Evolutionary conservation across 2,329 filamentous ascomycete genomes (phyloP).

Genomic region (Ophiostoma himal-ulmi): DNA sequence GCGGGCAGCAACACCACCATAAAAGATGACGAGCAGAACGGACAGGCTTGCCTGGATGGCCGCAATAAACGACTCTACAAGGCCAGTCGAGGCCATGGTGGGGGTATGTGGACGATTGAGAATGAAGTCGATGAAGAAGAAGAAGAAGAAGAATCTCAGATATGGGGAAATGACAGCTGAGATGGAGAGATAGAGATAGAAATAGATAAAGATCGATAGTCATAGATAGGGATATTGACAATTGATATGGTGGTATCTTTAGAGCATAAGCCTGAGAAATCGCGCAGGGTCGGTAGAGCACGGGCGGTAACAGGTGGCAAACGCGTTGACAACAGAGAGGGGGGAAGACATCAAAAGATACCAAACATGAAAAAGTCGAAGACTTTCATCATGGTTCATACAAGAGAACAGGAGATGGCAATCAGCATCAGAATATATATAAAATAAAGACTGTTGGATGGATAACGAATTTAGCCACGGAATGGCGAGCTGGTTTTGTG

Average conservation of each 20-base stretch:
- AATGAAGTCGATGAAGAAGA: neutral
- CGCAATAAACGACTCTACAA: constrained; percentile 38
- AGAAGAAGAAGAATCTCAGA: neutral
- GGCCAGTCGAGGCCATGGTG: constrained; percentile 28
- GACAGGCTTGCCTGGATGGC: constrained; percentile 44
- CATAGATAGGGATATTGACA: neutral
- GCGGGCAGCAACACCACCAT: constrained; percentile 39
- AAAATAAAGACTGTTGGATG: neutral
- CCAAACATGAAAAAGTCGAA: neutral
- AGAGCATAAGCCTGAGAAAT: neutral
- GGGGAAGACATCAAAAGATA: neutral
- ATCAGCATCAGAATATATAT: neutral
- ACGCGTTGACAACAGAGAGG: neutral
- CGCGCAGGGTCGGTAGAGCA: neutral
- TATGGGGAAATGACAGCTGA: neutral
- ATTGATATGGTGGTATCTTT: neutral
- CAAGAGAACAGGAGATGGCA: neutral
- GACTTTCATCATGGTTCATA: neutral
- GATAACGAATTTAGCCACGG: constrained; percentile 2
- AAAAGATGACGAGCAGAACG: constrained; percentile 43
- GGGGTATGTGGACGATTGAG: neutral
- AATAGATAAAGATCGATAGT: neutral
- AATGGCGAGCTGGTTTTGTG: neutral
- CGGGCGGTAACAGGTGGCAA: neutral
- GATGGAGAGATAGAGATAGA: neutral